Conservation (phyloP, 1,139 yeast species). For the Saccharomyces pastorianus region DNA sequence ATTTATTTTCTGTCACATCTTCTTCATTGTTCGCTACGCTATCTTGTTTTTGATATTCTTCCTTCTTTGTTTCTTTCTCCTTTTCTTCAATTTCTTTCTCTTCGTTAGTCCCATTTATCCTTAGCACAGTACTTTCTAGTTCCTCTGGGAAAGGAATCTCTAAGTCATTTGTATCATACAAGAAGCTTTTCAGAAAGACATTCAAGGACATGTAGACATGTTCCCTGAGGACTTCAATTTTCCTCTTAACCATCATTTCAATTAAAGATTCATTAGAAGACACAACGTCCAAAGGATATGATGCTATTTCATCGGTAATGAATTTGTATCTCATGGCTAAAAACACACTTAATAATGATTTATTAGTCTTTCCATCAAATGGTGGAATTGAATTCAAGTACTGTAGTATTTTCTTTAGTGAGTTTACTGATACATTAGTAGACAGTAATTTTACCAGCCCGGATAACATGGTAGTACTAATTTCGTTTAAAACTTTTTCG, state of each 20-base stretch:
- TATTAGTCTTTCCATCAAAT: conserved; percentile 30
- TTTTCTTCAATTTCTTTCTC: conserved; percentile 1
- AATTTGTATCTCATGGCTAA: conserved; percentile 51
- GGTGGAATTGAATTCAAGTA: conserved; percentile 62
- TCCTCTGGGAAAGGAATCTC: conserved; percentile 13
- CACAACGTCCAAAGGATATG: conserved; percentile 38
- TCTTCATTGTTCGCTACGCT: neutral
- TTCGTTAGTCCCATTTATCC: neutral
- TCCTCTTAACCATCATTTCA: conserved; percentile 67
- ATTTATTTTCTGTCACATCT: neutral
- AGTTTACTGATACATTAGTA: conserved; percentile 70
- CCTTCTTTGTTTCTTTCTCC: neutral
- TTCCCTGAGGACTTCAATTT: conserved; percentile 77
- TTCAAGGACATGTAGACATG: conserved; percentile 29
- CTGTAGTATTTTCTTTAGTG: conserved; percentile 68
- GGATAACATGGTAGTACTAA: conserved; percentile 50
- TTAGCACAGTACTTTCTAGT: neutral
- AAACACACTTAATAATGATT: conserved; percentile 38
- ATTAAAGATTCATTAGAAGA: conserved; percentile 35
- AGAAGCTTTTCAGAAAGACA: conserved; percentile 19
- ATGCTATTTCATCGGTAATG: conserved; percentile 50
- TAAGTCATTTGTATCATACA: conserved; percentile 9
- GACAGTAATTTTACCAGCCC: conserved; percentile 62
- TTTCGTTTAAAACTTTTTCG: conserved; percentile 47
- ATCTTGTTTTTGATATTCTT: neutral